Evolutionary conservation across 2,329 filamentous ascomycete species (phyloP), one percentile per base, ranked within the genome.

Genomic region (Grosmannia huntii): DNA sequence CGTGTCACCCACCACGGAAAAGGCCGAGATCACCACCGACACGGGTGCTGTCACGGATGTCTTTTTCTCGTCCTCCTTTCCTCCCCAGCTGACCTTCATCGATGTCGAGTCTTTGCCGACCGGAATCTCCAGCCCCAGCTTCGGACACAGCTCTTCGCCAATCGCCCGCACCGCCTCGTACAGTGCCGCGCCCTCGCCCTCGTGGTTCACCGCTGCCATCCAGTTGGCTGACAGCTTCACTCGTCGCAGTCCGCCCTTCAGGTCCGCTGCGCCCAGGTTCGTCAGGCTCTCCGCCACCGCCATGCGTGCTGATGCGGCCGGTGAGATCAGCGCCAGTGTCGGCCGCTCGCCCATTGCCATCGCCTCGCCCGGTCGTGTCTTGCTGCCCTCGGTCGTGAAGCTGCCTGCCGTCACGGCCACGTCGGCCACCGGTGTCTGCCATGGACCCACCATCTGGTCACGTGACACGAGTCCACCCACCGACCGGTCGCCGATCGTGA

Each of bases 101-200:
- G 91, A 96, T 72, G 95, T 96, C 0, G 92, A 97, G 71, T 99
- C 94, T 73, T 99, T 97, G 58, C 94, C 94, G 10, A 97, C 94
- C 4, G 94, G 94, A 60, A 99, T 97, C 59, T 87, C 90, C 61
- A 99, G 84, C 38, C 89, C 90, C n/a, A 97, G 79, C 65, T 87
- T 79, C 2, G 90, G 90, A 72, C 94, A 99, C 10, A 99, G 77
- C 53, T 95, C 87, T 82, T 96, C 86, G 54, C 91, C 91, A 59
- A 96, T 90, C 11, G 92, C 90, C 68, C 95, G 82, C 2, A 96
- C 94, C 33, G 91, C 94, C 71, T 96, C 90, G 67, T 96, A 97
- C 36, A 97, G 79, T 19, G 86, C 90, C 46, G 92, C 91, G 48
- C 90, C 91, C 72, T 99, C 94, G 53, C 94, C 94, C 25, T 89